These are phyloP conservation scores for Papiliotrema flavescens DNA, from an alignment of 1,284 basidiomycete species.

Conservation along the genomic window DNA sequence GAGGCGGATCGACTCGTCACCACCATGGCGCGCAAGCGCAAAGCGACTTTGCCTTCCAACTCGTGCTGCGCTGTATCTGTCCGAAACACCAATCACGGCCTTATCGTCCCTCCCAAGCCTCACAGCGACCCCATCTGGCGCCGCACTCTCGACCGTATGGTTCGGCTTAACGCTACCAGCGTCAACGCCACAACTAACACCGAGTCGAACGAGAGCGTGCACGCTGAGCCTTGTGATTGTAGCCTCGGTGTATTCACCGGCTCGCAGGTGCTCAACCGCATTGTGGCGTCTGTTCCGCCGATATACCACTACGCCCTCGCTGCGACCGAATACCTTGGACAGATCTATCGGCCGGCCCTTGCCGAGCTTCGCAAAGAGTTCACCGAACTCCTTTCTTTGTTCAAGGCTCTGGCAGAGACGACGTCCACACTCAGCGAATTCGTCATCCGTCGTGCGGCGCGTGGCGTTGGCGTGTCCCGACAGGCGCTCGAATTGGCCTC, in stretches of 20 bases:
- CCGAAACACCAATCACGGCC: conserved; percentile 9
- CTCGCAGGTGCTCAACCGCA: background rate
- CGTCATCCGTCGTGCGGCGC: conserved; percentile 6
- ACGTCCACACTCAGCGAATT: conserved; percentile 5
- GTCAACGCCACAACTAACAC: background rate
- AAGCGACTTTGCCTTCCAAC: background rate
- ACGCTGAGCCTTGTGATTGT: background rate
- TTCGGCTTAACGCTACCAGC: background rate
- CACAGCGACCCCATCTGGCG: background rate
- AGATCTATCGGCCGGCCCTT: conserved; percentile 1
- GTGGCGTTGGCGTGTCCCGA: conserved; percentile 3
- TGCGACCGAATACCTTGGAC: background rate
- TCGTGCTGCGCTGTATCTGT: conserved; percentile 15
- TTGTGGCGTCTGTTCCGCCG: background rate
- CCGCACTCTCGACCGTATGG: background rate
- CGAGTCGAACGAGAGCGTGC: background rate
- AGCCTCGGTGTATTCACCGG: background rate
- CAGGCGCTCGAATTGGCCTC: background rate
- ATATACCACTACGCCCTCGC: background rate
- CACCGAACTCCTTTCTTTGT: background rate
- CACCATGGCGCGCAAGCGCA: background rate
- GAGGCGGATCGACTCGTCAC: too few species aligned
- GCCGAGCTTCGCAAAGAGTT: conserved; percentile 5
- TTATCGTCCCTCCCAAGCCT: conserved; percentile 2
- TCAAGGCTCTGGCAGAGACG: conserved; percentile 1